A percentile compares a stretch with the other conserved stretches of the same genome.
These are phyloP conservation scores for Fusarium avenaceum DNA, from an alignment of 2,329 filamentous ascomycete species.

Conservation along the genomic window DNA sequence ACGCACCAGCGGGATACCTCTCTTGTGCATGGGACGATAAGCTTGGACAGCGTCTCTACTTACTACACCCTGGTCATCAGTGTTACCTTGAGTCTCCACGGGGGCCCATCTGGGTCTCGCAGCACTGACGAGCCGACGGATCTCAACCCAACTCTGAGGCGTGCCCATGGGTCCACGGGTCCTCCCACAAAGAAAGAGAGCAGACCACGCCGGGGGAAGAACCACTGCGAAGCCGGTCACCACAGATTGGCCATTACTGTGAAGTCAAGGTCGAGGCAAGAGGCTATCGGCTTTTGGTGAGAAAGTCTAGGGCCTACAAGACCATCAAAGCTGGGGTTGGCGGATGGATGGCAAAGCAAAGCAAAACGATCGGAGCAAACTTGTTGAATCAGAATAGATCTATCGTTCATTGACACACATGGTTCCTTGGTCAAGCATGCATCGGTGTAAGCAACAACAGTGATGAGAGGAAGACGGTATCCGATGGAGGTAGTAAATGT, in stretches of 20 bases:
- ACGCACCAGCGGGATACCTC: conserved; percentile 6
- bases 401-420: background rate
- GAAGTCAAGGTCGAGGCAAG: conserved; percentile 15
- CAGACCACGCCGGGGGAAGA: conserved; percentile 37
- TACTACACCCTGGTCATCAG: conserved; percentile 50
- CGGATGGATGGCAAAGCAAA: background rate
- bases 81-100: conserved; percentile 55
- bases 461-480: background rate
- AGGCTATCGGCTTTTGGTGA: conserved; percentile 23
- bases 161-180: conserved; percentile 50
- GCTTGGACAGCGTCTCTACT: conserved; percentile 52
- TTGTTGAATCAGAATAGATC: background rate
- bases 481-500: background rate
- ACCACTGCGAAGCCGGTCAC: conserved; percentile 37
- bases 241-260: conserved; percentile 23
- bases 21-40: conserved; percentile 23
- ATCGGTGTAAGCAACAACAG: conserved; percentile 22
- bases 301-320: conserved; percentile 22
- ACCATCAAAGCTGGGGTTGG: conserved; percentile 7
- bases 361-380: conserved; percentile 3
- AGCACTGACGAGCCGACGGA: conserved; percentile 57
- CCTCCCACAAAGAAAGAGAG: conserved; percentile 46
- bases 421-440: conserved; percentile 6
- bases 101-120: conserved; percentile 56
- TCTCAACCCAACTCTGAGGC: conserved; percentile 57